phyloP scores from a whole-genome alignment of 306 rosid species.

The Lathyrus oleraceus region DNA sequence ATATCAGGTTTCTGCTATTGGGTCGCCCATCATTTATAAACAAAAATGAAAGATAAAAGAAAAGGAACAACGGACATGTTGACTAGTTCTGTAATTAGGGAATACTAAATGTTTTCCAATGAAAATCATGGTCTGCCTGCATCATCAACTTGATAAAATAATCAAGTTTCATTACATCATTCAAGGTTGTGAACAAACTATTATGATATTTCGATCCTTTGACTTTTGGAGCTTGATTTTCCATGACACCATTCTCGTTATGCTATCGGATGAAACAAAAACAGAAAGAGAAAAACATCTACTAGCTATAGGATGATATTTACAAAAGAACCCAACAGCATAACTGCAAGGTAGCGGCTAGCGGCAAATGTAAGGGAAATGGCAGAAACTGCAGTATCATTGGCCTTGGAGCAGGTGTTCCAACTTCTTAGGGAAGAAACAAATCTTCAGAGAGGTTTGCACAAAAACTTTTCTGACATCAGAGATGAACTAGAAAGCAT shows the following conservation, averaged over 20 bases:
- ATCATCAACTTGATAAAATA: neutral
- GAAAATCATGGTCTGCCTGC: neutral
- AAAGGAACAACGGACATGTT: too few relatives aligned
- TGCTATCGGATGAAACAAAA: too few relatives aligned
- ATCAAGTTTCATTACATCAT: neutral
- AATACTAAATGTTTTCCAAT: too few relatives aligned
- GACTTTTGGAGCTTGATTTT: slow-evolving; percentile 7
- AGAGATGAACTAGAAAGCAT: slow-evolving; percentile 34
- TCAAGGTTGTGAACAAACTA: too few relatives aligned
- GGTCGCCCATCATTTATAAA: too few relatives aligned
- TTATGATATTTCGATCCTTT: neutral
- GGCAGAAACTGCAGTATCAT: slow-evolving; percentile 32
- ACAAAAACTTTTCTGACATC: slow-evolving; percentile 19
- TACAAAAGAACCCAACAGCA: neutral
- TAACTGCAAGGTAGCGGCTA: neutral
- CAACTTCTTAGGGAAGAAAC: slow-evolving; percentile 1
- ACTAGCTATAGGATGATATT: neutral
- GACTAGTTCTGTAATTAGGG: too few relatives aligned
- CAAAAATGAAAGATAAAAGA: neutral
- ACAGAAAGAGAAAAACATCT: neutral
- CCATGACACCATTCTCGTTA: neutral
- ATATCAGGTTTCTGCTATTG: too few relatives aligned
- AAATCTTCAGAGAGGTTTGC: neutral
- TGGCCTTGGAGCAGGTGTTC: slow-evolving; percentile 11
- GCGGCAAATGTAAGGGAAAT: slow-evolving; percentile 7